Percentiles rank a stretch among this genome's conserved stretches.
Conservation (phyloP, 2,329 filamentous ascomycete species). For the Apiospora pterosperma region DNA sequence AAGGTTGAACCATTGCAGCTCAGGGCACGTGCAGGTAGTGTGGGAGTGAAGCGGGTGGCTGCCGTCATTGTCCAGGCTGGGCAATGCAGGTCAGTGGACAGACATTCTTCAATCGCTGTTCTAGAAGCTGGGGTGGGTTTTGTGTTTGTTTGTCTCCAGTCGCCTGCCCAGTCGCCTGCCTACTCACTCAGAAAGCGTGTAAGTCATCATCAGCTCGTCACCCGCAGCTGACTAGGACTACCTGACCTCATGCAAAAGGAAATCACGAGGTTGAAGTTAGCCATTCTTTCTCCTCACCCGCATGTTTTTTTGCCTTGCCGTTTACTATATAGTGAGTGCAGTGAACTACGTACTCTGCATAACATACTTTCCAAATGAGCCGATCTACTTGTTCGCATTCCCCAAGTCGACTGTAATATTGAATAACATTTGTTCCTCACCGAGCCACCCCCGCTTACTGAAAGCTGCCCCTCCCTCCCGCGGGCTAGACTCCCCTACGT, state of each 20-base stretch:
- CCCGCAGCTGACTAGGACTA: background rate
- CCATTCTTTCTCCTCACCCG: background rate
- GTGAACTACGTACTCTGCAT: background rate
- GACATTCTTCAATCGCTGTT: background rate
- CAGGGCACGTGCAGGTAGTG: background rate
- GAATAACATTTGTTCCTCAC: background rate
- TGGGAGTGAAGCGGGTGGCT: background rate
- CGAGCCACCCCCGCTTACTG: background rate
- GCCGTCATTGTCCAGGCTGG: background rate
- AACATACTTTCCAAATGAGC: background rate
- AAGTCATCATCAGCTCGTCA: constrained; percentile 2
- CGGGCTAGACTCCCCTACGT: background rate
- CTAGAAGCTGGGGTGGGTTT: background rate
- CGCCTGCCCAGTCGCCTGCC: background rate
- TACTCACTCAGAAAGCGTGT: background rate
- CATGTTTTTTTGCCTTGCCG: background rate
- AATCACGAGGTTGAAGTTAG: background rate
- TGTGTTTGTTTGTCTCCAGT: background rate
- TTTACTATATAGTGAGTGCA: background rate
- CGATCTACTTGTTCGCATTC: background rate
- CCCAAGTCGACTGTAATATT: background rate
- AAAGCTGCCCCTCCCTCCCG: background rate
- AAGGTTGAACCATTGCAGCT: background rate
- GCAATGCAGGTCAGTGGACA: constrained; percentile 2
- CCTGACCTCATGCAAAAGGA: background rate